Evolutionary conservation across 2,329 filamentous ascomycete species (phyloP), one percentile per base, ranked within the genome.

Genomic region (Colletotrichum trifolii): DNA sequence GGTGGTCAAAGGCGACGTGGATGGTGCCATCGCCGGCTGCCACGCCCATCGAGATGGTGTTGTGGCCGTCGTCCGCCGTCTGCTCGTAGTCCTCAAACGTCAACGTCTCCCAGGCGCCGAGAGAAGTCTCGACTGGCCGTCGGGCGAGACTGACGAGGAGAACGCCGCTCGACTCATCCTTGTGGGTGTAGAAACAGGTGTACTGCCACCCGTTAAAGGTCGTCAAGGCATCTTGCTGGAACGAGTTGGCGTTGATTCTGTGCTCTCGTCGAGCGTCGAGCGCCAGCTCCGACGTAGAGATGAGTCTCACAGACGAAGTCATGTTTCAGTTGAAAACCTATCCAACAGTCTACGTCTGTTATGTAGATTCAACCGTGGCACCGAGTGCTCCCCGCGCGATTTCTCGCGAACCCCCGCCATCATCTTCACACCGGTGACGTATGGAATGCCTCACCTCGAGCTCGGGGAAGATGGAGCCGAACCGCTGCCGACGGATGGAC

Each of bases 51-150:
- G 59, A 64, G 48, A 66, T 64, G 34, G 64, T 66, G 39, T 66
- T 66, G 6, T 66, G 64, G n/a, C 64, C 64, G 38, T 66, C 64
- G 33, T 66, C 64, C n/a, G 64, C 54, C 7, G 54, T 66, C 43
- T 66, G 64, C 43, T 64, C 49, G 34, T 66, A 66, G 39, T 66
- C 64, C 1, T 54, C 54, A 13, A 66, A 64, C 1, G 50, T 60
- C 25, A 66, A 46, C 17, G 40, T 47, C 43, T 66, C 39, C 64
- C 64, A 66, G n/a, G 33, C 33, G 4, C 60, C 54, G 0, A 64
- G 43, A 1, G 43, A 15, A 2, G 46, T 45, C 3, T 12, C n/a
- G n/a, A 66, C 43, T 8, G 42, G 36, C 6, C 64, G 59, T 11
- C 64, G 54, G 4, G 60, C 64, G n/a, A 64, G 11, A 49, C 33